Evolutionary conservation across 1,284 basidiomycete genomes (phyloP), one percentile per base, ranked within the genome.

Genomic region (Trichosporon inkin): DNA sequence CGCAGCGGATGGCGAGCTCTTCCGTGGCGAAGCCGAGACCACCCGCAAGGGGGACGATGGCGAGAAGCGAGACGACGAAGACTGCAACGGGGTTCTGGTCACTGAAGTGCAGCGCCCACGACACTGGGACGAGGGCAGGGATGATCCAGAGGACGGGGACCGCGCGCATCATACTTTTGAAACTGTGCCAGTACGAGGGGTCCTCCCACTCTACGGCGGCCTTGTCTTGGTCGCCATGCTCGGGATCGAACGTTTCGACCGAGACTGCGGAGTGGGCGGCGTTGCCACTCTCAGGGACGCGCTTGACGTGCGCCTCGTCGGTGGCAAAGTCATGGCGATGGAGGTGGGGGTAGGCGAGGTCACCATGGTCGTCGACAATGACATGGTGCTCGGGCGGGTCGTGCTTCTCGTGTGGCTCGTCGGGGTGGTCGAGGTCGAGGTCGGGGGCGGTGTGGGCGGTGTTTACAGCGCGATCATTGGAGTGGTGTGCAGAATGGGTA

Each of bases 101-200:
- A 68, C 78, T 80, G 60, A 88, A 88, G 77, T 89, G 80, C 2
- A 89, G 76, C 10, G 83, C 87, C 89, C 89, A 92, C 0, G 82
- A 80, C 61, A 84, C 77, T 0, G 84, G 84, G 40, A 85, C 81
- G 62, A 83, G 80, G 39, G 83, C 57, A 24, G 85, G 77, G 56
- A 71, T 58, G 4, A 61, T 63, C 37, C 59, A 58, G 17, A 74
- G 60, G 16, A 66, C 56, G 10, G 71, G 71, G 6, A 68, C 66
- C 6, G 64, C 54, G 56, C 70, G 71, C 58, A 75, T 60, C 38
- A 69, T 74, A 61, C 72, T 74, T 72, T 54, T 64, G 49, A 60
- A 53, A 34, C 58, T 56, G 37, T 49, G 53, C 63, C 56, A 58
- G 58, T 37, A 44, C 6, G 60, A 57, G 28, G 61, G 60, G 20